Conservation (phyloP, 805 yeast species). For the Metschnikowia corniflorae region DNA sequence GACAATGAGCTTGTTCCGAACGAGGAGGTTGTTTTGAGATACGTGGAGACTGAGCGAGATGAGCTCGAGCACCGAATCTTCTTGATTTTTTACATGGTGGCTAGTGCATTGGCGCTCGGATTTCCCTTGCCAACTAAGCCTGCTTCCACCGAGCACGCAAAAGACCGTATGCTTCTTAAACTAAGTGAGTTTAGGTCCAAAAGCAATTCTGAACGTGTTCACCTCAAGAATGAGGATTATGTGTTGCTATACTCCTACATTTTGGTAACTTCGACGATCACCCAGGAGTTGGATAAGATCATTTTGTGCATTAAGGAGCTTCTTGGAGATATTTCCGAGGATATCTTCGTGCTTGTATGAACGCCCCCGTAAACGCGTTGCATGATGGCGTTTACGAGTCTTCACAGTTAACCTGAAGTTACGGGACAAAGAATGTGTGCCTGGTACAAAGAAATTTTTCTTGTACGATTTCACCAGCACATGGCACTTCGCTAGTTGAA, state of each 20-base stretch:
- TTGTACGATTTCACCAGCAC: no score
- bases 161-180: constrained; percentile 63
- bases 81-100: constrained; percentile 70
- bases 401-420: no score
- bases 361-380: no score
- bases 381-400: no score
- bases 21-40: constrained; percentile 55
- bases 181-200: constrained; percentile 52
- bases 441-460: no score
- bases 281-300: constrained; percentile 60
- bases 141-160: constrained; percentile 73
- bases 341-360: constrained; percentile 47
- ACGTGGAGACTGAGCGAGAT: constrained; percentile 52
- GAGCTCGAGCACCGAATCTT: constrained; percentile 74
- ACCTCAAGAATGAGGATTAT: constrained; percentile 64
- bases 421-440: no score
- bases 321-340: constrained; percentile 65
- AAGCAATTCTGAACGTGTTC: constrained; percentile 20
- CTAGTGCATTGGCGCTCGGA: constrained; percentile 71
- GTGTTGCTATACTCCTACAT: constrained; percentile 73
- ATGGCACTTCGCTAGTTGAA: no score
- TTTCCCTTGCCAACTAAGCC: constrained; percentile 76
- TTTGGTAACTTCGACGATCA: constrained; percentile 64
- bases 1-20: constrained; percentile 51
- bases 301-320: constrained; percentile 52